Percentiles rank a stretch among this genome's conserved stretches.
Conservation (phyloP, 148 eudicot species). For the Arbutus unedo region DNA sequence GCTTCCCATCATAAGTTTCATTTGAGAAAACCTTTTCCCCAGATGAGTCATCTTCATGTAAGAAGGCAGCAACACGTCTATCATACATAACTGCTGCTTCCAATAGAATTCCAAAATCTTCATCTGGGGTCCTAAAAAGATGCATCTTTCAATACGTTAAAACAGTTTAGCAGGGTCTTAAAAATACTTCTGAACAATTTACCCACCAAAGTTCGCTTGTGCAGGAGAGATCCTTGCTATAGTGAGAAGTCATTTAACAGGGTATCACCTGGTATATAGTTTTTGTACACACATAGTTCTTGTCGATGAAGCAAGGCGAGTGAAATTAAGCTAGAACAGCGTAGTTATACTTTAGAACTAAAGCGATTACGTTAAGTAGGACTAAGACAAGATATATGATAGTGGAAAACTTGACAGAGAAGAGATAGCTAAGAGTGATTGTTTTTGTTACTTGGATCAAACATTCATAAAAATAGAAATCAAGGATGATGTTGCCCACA, state of each 20-base stretch:
- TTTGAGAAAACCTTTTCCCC: conserved; percentile 58
- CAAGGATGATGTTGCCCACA: no score
- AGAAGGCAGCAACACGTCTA: conserved; percentile 85
- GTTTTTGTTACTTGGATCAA: no score
- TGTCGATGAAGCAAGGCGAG: no score
- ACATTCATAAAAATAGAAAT: no score
- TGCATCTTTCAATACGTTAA: background rate
- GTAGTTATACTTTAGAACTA: no score
- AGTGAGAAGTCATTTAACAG: background rate
- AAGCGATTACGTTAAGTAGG: no score
- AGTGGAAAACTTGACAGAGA: no score
- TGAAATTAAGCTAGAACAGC: no score
- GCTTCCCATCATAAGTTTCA: conserved; percentile 53
- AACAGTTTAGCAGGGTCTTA: no score
- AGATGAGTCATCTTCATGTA: conserved; percentile 70
- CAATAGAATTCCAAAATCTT: conserved; percentile 88
- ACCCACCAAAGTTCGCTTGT: background rate
- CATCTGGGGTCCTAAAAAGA: conserved; percentile 88
- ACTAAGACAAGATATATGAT: no score
- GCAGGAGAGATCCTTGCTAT: background rate
- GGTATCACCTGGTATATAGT: background rate
- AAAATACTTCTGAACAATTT: background rate
- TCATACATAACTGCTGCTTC: conserved; percentile 99
- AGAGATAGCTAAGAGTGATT: no score
- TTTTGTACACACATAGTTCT: no score